phyloP scores from a whole-genome alignment of 352 stramenopile species.

The Thalassiosira mediterranea region DNA sequence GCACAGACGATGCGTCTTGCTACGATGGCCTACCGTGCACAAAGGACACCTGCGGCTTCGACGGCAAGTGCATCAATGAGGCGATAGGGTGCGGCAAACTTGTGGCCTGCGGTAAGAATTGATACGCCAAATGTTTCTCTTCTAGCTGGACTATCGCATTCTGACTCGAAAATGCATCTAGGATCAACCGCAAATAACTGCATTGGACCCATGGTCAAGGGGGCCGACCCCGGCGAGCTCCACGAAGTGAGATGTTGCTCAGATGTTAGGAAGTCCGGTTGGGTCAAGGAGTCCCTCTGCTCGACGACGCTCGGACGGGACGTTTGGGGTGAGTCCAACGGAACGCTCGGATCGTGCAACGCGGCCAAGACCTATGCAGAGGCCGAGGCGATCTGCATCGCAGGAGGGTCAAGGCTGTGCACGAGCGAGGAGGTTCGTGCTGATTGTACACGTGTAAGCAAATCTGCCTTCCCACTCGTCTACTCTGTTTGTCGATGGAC shows the following conservation, averaged over 20 bases:
- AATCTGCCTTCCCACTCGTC: too few species aligned
- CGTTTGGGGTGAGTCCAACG: background rate
- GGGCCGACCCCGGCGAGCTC: background rate
- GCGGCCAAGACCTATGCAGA: background rate
- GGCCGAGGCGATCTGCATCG: slow-evolving; percentile 7
- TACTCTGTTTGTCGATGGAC: too few species aligned
- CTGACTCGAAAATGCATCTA: too few species aligned
- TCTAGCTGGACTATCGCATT: too few species aligned
- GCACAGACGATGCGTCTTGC: background rate
- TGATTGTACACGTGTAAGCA: slow-evolving; percentile 13
- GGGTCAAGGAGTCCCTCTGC: background rate
- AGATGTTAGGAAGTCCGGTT: background rate
- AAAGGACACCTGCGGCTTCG: background rate
- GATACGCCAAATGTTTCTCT: too few species aligned
- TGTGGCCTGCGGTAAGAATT: too few species aligned
- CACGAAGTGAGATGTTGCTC: slow-evolving; percentile 4
- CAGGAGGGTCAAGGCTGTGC: background rate
- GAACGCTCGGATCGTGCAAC: background rate
- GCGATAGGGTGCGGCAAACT: too few species aligned
- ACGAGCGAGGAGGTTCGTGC: slow-evolving; percentile 14
- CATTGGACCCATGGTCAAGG: too few species aligned
- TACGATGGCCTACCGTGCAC: background rate
- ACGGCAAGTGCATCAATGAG: background rate
- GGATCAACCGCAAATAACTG: too few species aligned
- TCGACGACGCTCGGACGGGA: background rate